These are phyloP conservation scores for Clonostachys sp. DNA, from an alignment of 2,329 filamentous ascomycete species.

Conservation along the genomic window DNA sequence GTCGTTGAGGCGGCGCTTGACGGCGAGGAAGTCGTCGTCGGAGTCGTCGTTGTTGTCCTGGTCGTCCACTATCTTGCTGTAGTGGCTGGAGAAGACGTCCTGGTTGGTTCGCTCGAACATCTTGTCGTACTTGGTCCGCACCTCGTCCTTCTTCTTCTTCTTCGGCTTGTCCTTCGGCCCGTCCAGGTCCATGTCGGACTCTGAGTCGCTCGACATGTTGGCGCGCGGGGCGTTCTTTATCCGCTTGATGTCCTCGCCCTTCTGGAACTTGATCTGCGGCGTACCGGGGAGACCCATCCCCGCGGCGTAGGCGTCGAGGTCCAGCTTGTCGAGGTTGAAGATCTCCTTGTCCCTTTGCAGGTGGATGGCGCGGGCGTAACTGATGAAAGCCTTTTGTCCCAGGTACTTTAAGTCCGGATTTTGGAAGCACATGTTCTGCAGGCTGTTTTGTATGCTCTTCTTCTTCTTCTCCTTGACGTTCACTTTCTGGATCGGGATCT, in stretches of 20 bases:
- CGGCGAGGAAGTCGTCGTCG: constrained; percentile 78
- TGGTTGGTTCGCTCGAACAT: constrained; percentile 99
- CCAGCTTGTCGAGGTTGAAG: constrained; percentile 78
- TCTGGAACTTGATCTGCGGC: constrained; percentile 88
- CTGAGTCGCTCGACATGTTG: constrained; percentile 58
- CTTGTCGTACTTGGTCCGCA: constrained; percentile 91
- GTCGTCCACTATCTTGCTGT: constrained; percentile 75
- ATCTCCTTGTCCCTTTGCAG: constrained; percentile 89
- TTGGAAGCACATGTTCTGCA: constrained; percentile 95
- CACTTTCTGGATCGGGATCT: constrained; percentile 81
- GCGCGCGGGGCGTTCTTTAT: constrained; percentile 81
- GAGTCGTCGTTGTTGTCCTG: constrained; percentile 52
- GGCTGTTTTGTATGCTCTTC: constrained; percentile 73
- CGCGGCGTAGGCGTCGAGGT: constrained; percentile 79
- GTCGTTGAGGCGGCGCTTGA: constrained; percentile 81
- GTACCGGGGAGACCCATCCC: constrained; percentile 87
- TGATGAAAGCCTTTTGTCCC: constrained; percentile 92
- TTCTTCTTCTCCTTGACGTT: constrained; percentile 89
- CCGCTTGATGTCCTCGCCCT: constrained; percentile 81
- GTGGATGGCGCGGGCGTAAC: constrained; percentile 79
- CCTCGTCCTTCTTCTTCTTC: constrained; percentile 62
- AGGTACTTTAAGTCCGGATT: constrained; percentile 91
- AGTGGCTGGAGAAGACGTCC: constrained; percentile 91
- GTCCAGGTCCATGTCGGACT: constrained; percentile 48
- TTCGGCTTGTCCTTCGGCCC: constrained; percentile 38